Base-by-base conservation (phyloP, 2,329 filamentous ascomycete genomes). In the Fusarium circinatum region DNA sequence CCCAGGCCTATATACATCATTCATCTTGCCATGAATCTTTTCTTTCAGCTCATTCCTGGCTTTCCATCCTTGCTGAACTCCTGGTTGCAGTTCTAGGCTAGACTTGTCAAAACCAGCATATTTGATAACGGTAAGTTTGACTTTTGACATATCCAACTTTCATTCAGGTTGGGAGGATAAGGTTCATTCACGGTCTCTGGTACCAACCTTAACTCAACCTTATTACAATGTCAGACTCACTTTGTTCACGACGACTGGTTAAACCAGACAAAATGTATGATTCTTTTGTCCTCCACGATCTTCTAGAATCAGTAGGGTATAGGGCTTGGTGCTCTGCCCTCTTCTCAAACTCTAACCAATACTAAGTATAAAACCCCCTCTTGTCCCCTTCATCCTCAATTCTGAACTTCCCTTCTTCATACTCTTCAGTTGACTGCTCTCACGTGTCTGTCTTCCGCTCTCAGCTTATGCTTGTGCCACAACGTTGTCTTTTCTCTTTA, bases 171-270 rank as follows among this genome's bases (percentile, higher is more conserved):
- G 3, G 6, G 4, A 34, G 6, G n/a, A 26, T 34, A 36, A 10
- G 24, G 18, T 36, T 20, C 12, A 8, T 26, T 15, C 17, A 36
- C 13, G n/a, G 15, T 24, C 15, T 10, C 17, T 3, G 15, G 17
- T 20, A 36, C 17, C 7, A 26, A 52, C 3, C 9, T 15, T 11
- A 15, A 34, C 17, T 34, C 6, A 51, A 34, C 13, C 3, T 3
- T 24, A 24, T 24, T 7, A 6, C 18, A 6, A 8, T 6, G 6
- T 11, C 6, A 20, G 10, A 1, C 30, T 26, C n/a, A 36, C 6
- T 34, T 6, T 11, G 3, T 13, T 24, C 8, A 10, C 8, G 3
- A 15, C 2, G 12, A 24, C 11, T 6, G 17, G 3, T 15, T 10
- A 6, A 15, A 3, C 0, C 8, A 20, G 8, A 34, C 12, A 6